These are phyloP conservation scores for Metarhizium album DNA, from an alignment of 2,329 filamentous ascomycete species.

Conservation along the genomic window DNA sequence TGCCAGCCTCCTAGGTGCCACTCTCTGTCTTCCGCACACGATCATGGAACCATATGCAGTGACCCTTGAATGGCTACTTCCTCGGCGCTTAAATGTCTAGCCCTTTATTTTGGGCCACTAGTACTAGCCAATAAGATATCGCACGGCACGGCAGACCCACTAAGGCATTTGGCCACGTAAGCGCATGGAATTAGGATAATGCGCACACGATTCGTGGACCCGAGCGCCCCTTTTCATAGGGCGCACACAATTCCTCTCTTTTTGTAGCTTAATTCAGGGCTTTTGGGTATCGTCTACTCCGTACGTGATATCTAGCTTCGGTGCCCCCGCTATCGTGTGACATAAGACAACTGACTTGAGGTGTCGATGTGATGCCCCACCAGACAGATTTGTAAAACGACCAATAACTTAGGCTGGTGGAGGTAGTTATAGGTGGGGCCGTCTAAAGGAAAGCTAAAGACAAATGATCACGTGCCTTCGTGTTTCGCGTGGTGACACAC, in stretches of 20 bases:
- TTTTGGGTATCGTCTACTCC: slow-evolving; percentile 14
- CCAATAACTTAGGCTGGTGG: too few species aligned
- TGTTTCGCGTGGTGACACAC: background rate
- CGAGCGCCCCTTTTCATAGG: too few species aligned
- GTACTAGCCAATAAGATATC: background rate
- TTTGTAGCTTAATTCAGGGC: too few species aligned
- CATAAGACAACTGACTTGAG: too few species aligned
- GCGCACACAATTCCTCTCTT: too few species aligned
- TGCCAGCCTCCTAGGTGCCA: background rate
- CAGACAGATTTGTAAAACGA: background rate
- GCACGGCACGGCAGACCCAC: too few species aligned
- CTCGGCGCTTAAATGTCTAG: slow-evolving; percentile 4
- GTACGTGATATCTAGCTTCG: slow-evolving; percentile 7
- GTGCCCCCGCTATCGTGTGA: too few species aligned
- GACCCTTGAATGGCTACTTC: background rate
- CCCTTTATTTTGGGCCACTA: background rate
- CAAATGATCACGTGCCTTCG: slow-evolving; percentile 5
- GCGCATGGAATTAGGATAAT: too few species aligned
- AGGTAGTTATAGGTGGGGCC: too few species aligned
- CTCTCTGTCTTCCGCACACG: background rate
- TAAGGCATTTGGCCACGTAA: too few species aligned
- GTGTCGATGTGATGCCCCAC: background rate
- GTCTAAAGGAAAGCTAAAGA: too few species aligned
- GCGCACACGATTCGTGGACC: too few species aligned
- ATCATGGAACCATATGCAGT: background rate